These are phyloP conservation scores for Pestalotiopsis sp. DNA, from an alignment of 2,329 filamentous ascomycete genomes.

Conservation along the genomic window DNA sequence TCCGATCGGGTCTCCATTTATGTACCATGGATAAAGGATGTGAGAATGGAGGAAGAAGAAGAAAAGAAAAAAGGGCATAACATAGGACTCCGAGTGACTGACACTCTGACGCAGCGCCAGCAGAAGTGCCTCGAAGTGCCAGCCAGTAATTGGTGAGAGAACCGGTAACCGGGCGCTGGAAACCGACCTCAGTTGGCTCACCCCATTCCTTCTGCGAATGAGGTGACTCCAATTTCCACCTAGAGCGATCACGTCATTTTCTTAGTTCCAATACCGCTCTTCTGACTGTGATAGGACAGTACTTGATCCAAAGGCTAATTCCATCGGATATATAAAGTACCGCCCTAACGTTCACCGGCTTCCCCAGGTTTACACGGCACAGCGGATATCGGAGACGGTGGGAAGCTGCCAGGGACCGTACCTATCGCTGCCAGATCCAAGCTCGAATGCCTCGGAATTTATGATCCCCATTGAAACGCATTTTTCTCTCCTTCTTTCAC, in stretches of 20 bases:
- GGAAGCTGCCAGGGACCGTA: constrained; percentile 1
- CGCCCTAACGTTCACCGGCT: not conserved
- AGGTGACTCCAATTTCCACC: constrained; percentile 1
- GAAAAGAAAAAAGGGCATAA: not conserved
- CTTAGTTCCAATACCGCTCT: not conserved
- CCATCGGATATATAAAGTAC: not conserved
- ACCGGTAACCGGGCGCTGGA: not conserved
- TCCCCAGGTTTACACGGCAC: not conserved
- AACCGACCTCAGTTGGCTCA: not conserved
- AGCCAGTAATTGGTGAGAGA: not conserved
- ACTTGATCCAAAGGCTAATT: too few species aligned
- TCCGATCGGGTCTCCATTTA: not conserved
- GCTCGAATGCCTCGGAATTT: not conserved
- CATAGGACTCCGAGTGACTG: not conserved
- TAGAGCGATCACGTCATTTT: constrained; percentile 3
- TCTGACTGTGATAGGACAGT: not conserved
- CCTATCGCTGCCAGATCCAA: not conserved
- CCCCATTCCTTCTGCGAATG: not conserved
- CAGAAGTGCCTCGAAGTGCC: not conserved
- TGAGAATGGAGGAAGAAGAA: not conserved
- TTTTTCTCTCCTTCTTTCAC: not conserved
- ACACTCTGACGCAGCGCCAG: not conserved
- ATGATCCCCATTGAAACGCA: not conserved
- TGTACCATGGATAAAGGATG: not conserved
- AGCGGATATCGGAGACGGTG: constrained; percentile 5